phyloP scores from a whole-genome alignment of 2,329 filamentous ascomycete species.

The Fusarium sp. region DNA sequence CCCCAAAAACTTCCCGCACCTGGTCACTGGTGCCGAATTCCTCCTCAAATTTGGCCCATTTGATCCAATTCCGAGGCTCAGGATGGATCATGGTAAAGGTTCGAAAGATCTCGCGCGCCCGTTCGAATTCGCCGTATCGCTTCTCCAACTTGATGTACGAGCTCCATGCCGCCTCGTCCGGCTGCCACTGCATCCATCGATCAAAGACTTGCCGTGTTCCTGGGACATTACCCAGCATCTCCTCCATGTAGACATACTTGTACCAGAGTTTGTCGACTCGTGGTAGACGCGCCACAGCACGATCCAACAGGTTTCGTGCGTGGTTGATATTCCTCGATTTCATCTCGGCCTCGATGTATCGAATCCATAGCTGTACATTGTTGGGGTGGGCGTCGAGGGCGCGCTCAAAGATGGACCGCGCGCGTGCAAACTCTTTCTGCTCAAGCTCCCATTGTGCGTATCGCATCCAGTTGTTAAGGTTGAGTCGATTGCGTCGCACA shows the following conservation, averaged over 20 bases:
- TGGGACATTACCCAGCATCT: conserved; percentile 93
- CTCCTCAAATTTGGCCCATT: conserved; percentile 97
- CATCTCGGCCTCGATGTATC: conserved; percentile 97
- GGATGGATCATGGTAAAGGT: conserved; percentile 92
- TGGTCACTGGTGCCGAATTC: conserved; percentile 91
- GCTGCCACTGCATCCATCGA: conserved; percentile 98
- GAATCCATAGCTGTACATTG: conserved; percentile 85
- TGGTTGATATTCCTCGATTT: conserved; percentile 93
- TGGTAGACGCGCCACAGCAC: conserved; percentile 91
- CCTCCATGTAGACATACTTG: conserved; percentile 99
- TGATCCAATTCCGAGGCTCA: conserved; percentile 97
- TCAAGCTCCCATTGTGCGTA: conserved; percentile 98
- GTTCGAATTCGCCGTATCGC: conserved; percentile 89
- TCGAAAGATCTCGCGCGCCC: conserved; percentile 89
- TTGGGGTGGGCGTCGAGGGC: conserved; percentile 92
- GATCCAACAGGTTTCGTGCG: conserved; percentile 91
- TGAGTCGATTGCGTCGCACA: conserved; percentile 91
- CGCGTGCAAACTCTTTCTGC: conserved; percentile 94
- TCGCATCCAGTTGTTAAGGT: conserved; percentile 99
- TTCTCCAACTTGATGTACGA: conserved; percentile 98
- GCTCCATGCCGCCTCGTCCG: conserved; percentile 93
- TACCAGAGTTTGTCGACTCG: conserved; percentile 98
- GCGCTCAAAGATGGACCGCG: conserved; percentile 91
- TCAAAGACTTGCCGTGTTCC: conserved; percentile 95
- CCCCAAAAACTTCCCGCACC: conserved; percentile 90